phyloP scores from a whole-genome alignment of 1,284 basidiomycete genomes.

The Trichosporon ovoides region DNA sequence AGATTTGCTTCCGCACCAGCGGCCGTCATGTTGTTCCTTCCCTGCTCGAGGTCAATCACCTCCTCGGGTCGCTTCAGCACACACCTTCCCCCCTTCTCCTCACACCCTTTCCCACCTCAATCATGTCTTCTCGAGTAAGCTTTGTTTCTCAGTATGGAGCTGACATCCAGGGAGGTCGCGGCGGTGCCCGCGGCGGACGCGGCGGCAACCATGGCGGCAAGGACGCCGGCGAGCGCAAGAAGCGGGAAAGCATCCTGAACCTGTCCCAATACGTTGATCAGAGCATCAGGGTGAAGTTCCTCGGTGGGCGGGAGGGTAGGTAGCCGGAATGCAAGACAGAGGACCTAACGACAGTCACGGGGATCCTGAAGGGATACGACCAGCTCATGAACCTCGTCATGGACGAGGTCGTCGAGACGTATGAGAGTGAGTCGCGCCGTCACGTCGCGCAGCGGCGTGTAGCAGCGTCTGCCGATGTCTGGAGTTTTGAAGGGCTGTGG shows the following conservation, averaged over 20 bases:
- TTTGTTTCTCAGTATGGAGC: background rate
- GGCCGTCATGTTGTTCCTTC: constrained; percentile 1
- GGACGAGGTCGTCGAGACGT: constrained; percentile 51
- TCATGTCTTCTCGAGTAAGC: constrained; percentile 24
- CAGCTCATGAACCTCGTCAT: constrained; percentile 85
- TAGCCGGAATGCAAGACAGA: too few species aligned
- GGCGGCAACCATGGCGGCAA: constrained; percentile 23
- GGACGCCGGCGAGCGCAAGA: constrained; percentile 64
- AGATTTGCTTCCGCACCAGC: too few species aligned
- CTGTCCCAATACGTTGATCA: constrained; percentile 90
- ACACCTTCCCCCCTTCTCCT: too few species aligned
- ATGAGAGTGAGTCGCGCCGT: constrained; percentile 41
- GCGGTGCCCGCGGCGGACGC: constrained; percentile 37
- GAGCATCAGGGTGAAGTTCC: constrained; percentile 90
- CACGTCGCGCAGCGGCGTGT: background rate
- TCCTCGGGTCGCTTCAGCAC: too few species aligned
- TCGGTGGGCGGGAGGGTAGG: constrained; percentile 88
- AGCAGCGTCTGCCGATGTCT: too few species aligned
- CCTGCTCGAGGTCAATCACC: too few species aligned
- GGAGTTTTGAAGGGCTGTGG: too few species aligned
- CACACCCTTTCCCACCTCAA: background rate
- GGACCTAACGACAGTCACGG: constrained; percentile 67
- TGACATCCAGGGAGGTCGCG: constrained; percentile 21
- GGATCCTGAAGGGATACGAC: constrained; percentile 90
- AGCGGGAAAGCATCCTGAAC: constrained; percentile 92